Conservation (phyloP, 805 yeast genomes). For the Saccharomycopsis synnaedendra region DNA sequence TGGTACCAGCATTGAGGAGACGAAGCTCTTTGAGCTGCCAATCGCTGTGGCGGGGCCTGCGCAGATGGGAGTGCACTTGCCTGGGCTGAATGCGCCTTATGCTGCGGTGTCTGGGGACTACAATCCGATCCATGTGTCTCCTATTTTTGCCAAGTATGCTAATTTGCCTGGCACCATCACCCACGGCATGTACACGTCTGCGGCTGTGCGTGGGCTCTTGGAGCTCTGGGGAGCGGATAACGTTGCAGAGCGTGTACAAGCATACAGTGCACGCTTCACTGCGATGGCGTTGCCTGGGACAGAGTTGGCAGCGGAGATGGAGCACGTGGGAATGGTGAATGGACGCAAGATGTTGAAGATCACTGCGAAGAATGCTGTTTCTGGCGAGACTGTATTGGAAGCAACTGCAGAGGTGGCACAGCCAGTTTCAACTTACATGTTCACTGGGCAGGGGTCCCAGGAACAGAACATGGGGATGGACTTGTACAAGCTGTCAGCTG, state of each 20-base stretch:
- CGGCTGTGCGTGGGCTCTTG: conserved; percentile 86
- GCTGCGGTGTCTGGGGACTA: conserved; percentile 97
- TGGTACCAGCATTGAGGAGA: conserved; percentile 91
- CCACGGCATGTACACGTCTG: conserved; percentile 98
- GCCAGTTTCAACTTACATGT: conserved; percentile 91
- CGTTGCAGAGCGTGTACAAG: conserved; percentile 91
- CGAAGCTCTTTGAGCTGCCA: conserved; percentile 77
- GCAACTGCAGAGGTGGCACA: conserved; percentile 99
- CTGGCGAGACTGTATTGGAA: conserved; percentile 62
- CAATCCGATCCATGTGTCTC: conserved; percentile 96
- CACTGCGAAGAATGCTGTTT: conserved; percentile 74
- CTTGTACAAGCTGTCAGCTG: conserved; percentile 77
- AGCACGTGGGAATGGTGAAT: conserved; percentile 97
- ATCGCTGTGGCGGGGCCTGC: conserved; percentile 65
- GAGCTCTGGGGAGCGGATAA: conserved; percentile 99
- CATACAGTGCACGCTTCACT: conserved; percentile 79
- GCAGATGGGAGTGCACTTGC: conserved; percentile 57
- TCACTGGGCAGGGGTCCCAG: conserved; percentile 99
- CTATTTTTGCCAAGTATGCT: conserved; percentile 89
- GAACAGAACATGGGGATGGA: conserved; percentile 99
- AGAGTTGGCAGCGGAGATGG: conserved; percentile 72
- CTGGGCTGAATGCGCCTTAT: conserved; percentile 92
- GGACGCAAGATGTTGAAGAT: conserved; percentile 96
- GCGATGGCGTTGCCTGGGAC: conserved; percentile 99
- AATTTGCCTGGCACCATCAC: conserved; percentile 95